These are phyloP conservation scores for Citrus inodora DNA, from an alignment of 345 rosid genomes.

Conservation along the genomic window DNA sequence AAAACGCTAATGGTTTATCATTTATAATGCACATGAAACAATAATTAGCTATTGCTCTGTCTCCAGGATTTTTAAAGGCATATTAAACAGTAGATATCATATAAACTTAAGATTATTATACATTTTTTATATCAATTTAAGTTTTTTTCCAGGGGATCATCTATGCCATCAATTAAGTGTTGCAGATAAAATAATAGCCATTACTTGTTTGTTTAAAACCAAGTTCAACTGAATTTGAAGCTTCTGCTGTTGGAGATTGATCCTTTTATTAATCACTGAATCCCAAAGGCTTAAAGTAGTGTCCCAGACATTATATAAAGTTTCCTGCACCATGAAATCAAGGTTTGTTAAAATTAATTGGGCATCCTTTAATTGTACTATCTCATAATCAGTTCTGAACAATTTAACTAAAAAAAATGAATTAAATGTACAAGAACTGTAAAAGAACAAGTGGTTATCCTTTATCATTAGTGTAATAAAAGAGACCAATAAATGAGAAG, in stretches of 20 bases:
- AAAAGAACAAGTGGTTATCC: not conserved
- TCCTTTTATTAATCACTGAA: conserved; percentile 62
- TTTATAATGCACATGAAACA: not conserved
- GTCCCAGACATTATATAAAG: conserved; percentile 66
- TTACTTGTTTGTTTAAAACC: conserved; percentile 72
- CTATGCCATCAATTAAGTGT: not conserved
- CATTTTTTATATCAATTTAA: not conserved
- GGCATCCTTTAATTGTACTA: not conserved
- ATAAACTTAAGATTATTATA: not conserved
- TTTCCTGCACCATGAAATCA: conserved; percentile 53
- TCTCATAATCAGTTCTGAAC: not conserved
- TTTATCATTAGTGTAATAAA: not conserved
- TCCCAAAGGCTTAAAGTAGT: conserved; percentile 59
- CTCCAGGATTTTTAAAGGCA: not conserved
- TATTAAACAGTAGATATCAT: not conserved
- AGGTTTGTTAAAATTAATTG: conserved; percentile 13
- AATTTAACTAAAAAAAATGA: not conserved
- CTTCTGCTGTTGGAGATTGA: conserved; percentile 61
- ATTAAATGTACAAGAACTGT: not conserved
- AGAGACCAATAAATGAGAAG: not conserved
- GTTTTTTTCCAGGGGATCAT: not conserved
- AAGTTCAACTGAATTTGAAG: conserved; percentile 73
- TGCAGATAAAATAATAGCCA: conserved; percentile 2
- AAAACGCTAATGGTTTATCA: not conserved
- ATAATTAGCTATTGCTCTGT: not conserved